Conservation (phyloP, 2,329 filamentous ascomycete genomes). For the Paecilomyces sp. region DNA sequence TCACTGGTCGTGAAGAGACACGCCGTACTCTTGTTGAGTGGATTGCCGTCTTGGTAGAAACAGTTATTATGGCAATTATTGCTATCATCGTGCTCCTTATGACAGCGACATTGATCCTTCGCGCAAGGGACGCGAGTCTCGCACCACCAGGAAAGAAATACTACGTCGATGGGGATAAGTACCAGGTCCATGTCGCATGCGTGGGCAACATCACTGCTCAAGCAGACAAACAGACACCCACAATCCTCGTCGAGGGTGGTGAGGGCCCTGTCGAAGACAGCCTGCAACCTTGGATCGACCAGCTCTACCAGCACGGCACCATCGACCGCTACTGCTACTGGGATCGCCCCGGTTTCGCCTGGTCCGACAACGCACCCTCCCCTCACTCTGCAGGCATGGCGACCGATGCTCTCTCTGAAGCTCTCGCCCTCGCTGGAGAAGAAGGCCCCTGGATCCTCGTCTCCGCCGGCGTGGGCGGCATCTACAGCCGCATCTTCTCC, state of each 20-base stretch:
- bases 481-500: constrained; percentile 88
- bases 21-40: constrained; percentile 77
- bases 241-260: constrained; percentile 78
- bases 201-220: constrained; percentile 61
- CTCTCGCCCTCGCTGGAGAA: constrained; percentile 71
- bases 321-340: constrained; percentile 91
- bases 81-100: constrained; percentile 64
- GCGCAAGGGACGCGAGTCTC: constrained; percentile 70
- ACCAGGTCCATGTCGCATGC: constrained; percentile 80
- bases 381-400: constrained; percentile 90
- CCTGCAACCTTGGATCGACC: constrained; percentile 72
- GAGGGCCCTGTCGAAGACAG: constrained; percentile 71
- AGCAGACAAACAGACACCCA: constrained; percentile 54
- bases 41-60: constrained; percentile 70
- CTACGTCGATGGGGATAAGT: constrained; percentile 76
- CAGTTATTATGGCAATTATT: constrained; percentile 62
- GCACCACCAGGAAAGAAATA: constrained; percentile 66
- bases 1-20: constrained; percentile 83
- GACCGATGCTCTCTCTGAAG: constrained; percentile 82
- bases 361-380: constrained; percentile 86
- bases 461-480: constrained; percentile 76
- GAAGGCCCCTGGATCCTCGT: constrained; percentile 82
- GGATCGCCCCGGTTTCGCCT: constrained; percentile 83
- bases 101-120: constrained; percentile 71
- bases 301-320: constrained; percentile 68